A percentile compares a stretch with the other conserved stretches of the same genome.
Conservation (phyloP, 441 rosid species). For the California macrophylla region DNA sequence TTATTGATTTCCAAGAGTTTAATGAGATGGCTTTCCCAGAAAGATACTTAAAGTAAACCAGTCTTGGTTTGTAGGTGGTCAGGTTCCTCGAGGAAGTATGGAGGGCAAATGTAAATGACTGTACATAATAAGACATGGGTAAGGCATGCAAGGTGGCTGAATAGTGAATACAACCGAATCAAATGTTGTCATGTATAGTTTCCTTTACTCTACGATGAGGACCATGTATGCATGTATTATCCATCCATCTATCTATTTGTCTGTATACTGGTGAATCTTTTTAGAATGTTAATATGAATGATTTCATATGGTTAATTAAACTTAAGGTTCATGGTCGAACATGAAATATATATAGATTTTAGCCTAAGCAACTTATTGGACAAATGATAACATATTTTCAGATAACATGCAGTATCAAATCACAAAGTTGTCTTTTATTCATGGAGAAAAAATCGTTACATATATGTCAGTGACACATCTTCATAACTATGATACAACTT, state of each 20-base stretch:
- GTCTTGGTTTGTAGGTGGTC: not conserved
- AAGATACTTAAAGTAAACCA: not conserved
- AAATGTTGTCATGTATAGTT: not conserved
- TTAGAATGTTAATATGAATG: not conserved
- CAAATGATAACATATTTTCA: not conserved
- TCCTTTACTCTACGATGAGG: not conserved
- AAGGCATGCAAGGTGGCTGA: not conserved
- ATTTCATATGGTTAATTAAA: not conserved
- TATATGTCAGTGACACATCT: not conserved
- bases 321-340: not conserved
- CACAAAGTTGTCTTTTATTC: not conserved
- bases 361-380: not conserved
- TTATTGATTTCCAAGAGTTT: constrained; percentile 3
- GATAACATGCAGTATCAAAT: not conserved
- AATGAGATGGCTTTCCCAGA: not conserved
- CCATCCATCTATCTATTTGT: not conserved
- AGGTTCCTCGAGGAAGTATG: not conserved
- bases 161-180: not conserved
- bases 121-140: not conserved
- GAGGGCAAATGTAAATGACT: not conserved
- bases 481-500: not conserved
- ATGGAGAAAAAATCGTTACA: not conserved
- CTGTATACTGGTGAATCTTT: not conserved
- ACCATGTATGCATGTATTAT: not conserved
- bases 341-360: not conserved